Base-by-base conservation (phyloP, 2,329 filamentous ascomycete species). In the Fusarium dimerum region DNA sequence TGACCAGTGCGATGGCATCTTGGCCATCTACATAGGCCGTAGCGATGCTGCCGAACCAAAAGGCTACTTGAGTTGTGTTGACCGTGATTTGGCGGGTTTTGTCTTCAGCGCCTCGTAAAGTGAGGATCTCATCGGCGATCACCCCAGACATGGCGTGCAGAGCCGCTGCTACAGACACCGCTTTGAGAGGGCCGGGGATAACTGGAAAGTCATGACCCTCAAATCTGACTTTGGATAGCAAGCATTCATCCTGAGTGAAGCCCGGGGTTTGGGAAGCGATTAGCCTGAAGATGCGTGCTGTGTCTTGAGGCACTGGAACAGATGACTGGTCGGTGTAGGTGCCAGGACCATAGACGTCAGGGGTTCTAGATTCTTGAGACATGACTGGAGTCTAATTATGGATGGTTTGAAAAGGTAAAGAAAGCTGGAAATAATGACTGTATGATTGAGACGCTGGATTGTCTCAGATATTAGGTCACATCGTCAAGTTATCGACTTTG, bases 1-100 rank as follows among this genome's bases (percentile, higher is more conserved):
- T 50, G 41, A 29, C 41, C 3, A 50, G 17, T 12, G 30, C n/a
- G 10, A 10, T 18, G 18, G 20, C 7, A 26, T 26, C 20, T 7
- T 26, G 20, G 7, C 20, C 20, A 26, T 26, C 20, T 26, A 50
- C 43, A 13, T 41, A 32, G 16, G 32, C 20, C 16, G 20, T 45
- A 15, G 11, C 48, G 3, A 50, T 38, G 34, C 43, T 45, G 15
- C 48, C 48, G 15, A 50, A 34, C 47, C 48, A 54, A 40, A 50
- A 43, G 10, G 29, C 47, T 9, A 41, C 45, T 69, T 80, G 76
- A 17, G 77, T 76, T 0, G 76, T 79, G 58, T 80, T 72, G 49
- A 81, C 67, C 0, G 64, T 69, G n/a, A 78, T 61, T 30, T 55
- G 54, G 12, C 66, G 40, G 45, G 61, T 64, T 1, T 15, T 16